Evolutionary conservation across 2,329 filamentous ascomycete genomes (phyloP).

Genomic region (Alternaria triticina): DNA sequence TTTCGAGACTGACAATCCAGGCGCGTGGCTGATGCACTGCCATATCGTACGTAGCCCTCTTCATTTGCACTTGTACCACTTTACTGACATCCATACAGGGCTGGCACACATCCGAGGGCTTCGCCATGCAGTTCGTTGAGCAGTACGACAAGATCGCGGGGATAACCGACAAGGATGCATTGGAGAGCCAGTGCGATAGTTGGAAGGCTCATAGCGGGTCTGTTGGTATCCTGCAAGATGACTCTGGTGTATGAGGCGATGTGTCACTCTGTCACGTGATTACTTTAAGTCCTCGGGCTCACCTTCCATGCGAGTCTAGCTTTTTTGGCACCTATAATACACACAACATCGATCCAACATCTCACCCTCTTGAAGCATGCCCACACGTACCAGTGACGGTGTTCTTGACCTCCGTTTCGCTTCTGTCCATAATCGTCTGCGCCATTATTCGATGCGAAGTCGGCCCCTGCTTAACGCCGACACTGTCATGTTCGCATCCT

Average conservation of each 20-base stretch:
- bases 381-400: neutral
- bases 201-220: constrained; percentile 19
- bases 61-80: neutral
- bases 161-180: constrained; percentile 15
- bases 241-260: constrained; percentile 31
- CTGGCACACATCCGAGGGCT: constrained; percentile 45
- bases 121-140: constrained; percentile 45
- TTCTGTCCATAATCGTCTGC: neutral
- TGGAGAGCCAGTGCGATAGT: constrained; percentile 14
- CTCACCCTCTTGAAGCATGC: neutral
- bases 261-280: neutral
- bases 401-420: neutral
- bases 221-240: constrained; percentile 31
- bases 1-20: constrained; percentile 47
- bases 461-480: neutral
- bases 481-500: too few relatives aligned
- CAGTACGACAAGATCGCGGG: constrained; percentile 32
- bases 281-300: neutral
- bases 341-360: neutral
- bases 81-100: neutral
- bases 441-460: neutral
- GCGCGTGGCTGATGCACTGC: constrained; percentile 48
- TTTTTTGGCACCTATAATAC: neutral
- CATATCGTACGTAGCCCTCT: constrained; percentile 30
- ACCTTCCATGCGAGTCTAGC: neutral